These are phyloP conservation scores for Sarocladiaceae sp. DNA, from an alignment of 2,329 filamentous ascomycete genomes.

Conservation along the genomic window DNA sequence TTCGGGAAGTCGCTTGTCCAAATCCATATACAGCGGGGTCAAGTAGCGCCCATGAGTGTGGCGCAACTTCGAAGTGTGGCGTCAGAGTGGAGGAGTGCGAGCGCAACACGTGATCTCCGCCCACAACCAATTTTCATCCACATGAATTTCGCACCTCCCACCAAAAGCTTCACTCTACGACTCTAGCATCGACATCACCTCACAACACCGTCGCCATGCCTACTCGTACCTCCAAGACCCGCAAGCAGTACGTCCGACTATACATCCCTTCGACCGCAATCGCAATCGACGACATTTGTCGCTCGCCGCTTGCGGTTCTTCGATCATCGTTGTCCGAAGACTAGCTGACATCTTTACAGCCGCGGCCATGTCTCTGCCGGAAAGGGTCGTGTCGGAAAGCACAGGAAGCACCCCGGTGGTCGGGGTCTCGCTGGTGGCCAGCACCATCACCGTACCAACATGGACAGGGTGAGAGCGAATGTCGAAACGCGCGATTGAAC, in stretches of 20 bases:
- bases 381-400: slow-evolving; percentile 98
- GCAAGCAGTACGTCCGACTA: slow-evolving; percentile 67
- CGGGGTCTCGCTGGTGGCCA: slow-evolving; percentile 95
- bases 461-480: slow-evolving; percentile 81
- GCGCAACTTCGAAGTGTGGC: too few relatives aligned
- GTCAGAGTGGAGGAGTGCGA: too few relatives aligned
- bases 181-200: slow-evolving; percentile 31
- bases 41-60: too few relatives aligned
- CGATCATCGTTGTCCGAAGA: not conserved
- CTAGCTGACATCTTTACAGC: slow-evolving; percentile 42
- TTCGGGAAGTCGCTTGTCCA: too few relatives aligned
- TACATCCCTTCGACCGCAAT: slow-evolving; percentile 15
- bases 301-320: not conserved
- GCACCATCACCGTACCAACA: slow-evolving; percentile 67
- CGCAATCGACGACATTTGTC: slow-evolving; percentile 15
- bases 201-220: slow-evolving; percentile 56
- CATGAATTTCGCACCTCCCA: slow-evolving; percentile 24
- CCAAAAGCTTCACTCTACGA: slow-evolving; percentile 23
- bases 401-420: slow-evolving; percentile 86
- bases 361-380: slow-evolving; percentile 98
- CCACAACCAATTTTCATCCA: slow-evolving; percentile 19
- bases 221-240: slow-evolving; percentile 71
- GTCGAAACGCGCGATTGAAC: too few relatives aligned
- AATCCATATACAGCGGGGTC: too few relatives aligned
- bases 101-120: slow-evolving; percentile 29